Base-by-base conservation (phyloP, 495 filamentous ascomycete genomes). In the Neurospora sp. region DNA sequence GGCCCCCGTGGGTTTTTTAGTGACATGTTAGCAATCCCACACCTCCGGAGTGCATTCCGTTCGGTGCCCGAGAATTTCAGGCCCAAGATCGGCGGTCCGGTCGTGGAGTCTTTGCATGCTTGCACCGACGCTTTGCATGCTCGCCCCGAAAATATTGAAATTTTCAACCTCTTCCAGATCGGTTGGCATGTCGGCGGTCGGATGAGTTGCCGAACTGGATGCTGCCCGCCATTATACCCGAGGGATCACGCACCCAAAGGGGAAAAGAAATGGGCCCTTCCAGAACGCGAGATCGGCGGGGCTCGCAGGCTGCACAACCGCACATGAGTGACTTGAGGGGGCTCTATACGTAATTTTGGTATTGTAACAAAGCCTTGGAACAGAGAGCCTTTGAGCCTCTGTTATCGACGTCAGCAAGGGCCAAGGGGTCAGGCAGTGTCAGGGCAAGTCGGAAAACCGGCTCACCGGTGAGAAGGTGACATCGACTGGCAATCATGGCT, bases 181-280 rank as follows among this genome's bases (percentile, higher is more conserved):
- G 48, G 48, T 27, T 27, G 48, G 48, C 0, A 31, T 59, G 48
- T 31, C 48, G 48, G 48, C 20, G 22, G 48, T 59, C 48, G 27
- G 22, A 6, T 61, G 22, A 61, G 53, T 27, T 61, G 27, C 48
- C 22, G 48, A 59, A 59, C 48, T 59, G 20, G 48, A 31, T 59
- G 22, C 22, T 31, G 53, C 27, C 53, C 53, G 53, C 53, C 53
- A 35, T 16, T 61, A 61, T 61, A 31, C 27, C 53, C 53, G 53
- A 61, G 22, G 22, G 22, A 35, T 31, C 53, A 31, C 53, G 22
- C 53, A 61, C 5, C 12, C 53, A 27, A 59, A 59, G 61, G 48
- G 39, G 71, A 68, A 44, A 35, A 68, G 68, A 70, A 74, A 75
- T 75, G 40, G 76, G 70, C 75, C 72, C 61, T 71, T 78, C 76